These are phyloP conservation scores for Alternaria infectoria DNA, from an alignment of 2,329 filamentous ascomycete species.

Conservation along the genomic window DNA sequence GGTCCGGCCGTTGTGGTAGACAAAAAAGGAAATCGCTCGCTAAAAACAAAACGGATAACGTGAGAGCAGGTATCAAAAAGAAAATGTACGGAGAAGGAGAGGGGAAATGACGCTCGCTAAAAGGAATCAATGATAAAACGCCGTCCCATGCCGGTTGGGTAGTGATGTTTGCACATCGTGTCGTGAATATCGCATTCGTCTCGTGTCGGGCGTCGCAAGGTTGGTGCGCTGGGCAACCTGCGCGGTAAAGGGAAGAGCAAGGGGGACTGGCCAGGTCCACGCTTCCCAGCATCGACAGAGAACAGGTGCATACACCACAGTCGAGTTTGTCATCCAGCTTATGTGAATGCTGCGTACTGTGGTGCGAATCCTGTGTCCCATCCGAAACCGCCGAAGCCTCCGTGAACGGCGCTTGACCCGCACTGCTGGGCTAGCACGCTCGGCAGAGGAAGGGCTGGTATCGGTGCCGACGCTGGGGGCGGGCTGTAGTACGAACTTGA, in stretches of 20 bases:
- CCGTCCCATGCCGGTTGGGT: constrained; percentile 60
- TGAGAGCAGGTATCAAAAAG: constrained; percentile 50
- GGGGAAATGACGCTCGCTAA: constrained; percentile 47
- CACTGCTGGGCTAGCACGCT: constrained; percentile 87
- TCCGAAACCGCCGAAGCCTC: constrained; percentile 77
- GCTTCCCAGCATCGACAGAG: constrained; percentile 43
- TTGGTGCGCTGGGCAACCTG: constrained; percentile 49
- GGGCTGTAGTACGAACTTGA: constrained; percentile 79
- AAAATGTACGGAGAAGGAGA: constrained; percentile 49
- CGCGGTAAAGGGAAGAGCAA: constrained; percentile 28
- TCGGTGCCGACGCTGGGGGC: constrained; percentile 74
- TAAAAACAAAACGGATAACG: constrained; percentile 50
- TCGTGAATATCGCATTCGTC: constrained; percentile 55
- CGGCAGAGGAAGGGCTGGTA: constrained; percentile 79
- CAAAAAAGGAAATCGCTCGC: constrained; percentile 48
- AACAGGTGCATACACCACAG: constrained; percentile 29
- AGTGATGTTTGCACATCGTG: constrained; percentile 51
- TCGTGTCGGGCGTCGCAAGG: constrained; percentile 49
- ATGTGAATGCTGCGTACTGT: constrained; percentile 79
- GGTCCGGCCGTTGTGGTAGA: constrained; percentile 42
- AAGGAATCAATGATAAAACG: constrained; percentile 56
- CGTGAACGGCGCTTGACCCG: constrained; percentile 67
- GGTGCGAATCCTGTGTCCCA: constrained; percentile 86
- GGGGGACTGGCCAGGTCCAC: constrained; percentile 53
- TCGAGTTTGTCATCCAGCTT: constrained; percentile 50